Base-by-base conservation (phyloP, 352 stramenopile genomes). In the Phytophthora foliorum region DNA sequence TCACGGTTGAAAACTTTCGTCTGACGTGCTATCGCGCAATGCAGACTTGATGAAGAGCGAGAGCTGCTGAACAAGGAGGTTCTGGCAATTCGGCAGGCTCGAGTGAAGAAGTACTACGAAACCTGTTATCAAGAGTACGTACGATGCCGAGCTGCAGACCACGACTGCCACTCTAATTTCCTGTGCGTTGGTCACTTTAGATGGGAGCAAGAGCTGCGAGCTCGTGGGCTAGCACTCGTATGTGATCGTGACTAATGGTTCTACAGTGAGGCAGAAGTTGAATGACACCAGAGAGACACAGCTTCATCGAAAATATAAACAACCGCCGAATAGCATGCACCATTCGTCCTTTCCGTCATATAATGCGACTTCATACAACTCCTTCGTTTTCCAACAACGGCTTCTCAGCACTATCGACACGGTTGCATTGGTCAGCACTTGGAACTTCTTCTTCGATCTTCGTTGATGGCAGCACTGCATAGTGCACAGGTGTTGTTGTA, bases 11-110 rank as follows among this genome's bases (percentile, higher is more conserved):
- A n/a, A 32, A 36, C 5, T 25, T 6, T 57, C 48, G n/a, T 67
- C n/a, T 61, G 24, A 32, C 55, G 31, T 25, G 10, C 4, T 39
- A 22, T 51, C 10, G 4, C 24, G 13, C 38, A 44, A 44, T 19
- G 19, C 42, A 94, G 86, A 24, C 63, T 92, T 8, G 70, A 71
- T 16, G 84, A 93, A 63, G 87, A 95, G 53, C 81, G 91, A 58
- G 78, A 93, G n/a, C 38, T 95, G 42, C 57, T 92, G 57, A 92
- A 90, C 72, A 91, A 90, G 49, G 83, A 93, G 38, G 63, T 92
- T 13, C 66, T 92, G 21, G 67, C 80, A 17, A 83, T 93, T 42
- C 80, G 87, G 19, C 75, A 84, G 24, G 84, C 88, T 60, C 81
- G 87, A 22, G 62, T 93, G 22, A 79, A 88, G 52, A 75, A 84